Percentiles rank a stretch among this genome's conserved stretches.
Evolutionary conservation across 176 grass and related monocot species (phyloP).

Genomic region (Paspalum notatum): DNA sequence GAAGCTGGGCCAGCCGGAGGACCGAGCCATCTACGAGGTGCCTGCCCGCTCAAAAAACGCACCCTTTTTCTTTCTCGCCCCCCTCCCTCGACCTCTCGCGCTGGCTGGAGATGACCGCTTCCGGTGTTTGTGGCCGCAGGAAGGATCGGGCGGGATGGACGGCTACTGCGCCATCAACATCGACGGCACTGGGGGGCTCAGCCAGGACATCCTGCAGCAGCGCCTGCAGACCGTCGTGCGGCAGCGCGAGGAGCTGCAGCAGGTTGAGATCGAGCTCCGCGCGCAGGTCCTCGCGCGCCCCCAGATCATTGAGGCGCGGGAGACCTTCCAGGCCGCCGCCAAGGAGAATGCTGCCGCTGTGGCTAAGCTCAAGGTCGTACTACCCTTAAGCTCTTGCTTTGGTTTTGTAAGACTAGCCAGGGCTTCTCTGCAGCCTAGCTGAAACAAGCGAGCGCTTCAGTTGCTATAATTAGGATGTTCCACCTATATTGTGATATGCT

Average conservation of each 20-base stretch:
- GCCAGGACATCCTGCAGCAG: constrained; percentile 75
- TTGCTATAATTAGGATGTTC: neutral
- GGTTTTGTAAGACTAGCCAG: no score
- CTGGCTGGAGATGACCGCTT: neutral
- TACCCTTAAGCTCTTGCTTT: neutral
- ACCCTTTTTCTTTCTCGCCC: neutral
- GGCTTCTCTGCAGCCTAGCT: neutral
- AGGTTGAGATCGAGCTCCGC: constrained; percentile 75
- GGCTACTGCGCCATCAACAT: constrained; percentile 80
- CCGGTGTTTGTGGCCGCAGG: constrained; percentile 32
- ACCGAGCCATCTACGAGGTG: constrained; percentile 85
- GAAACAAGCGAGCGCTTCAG: neutral
- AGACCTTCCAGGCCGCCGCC: constrained; percentile 59
- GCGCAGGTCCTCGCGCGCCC: constrained; percentile 64
- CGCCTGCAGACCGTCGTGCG: constrained; percentile 65
- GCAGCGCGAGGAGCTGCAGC: constrained; percentile 74
- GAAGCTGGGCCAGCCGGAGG: constrained; percentile 67
- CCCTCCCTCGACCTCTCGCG: neutral
- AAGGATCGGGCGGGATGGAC: constrained; percentile 39
- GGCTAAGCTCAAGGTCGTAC: constrained; percentile 66
- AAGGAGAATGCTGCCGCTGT: constrained; percentile 66
- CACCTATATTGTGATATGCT: neutral
- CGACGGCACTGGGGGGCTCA: constrained; percentile 63
- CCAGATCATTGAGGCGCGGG: constrained; percentile 66
- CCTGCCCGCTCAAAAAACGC: neutral